phyloP scores from a whole-genome alignment of 2,329 filamentous ascomycete species.

The Cytospora chrysosperma region DNA sequence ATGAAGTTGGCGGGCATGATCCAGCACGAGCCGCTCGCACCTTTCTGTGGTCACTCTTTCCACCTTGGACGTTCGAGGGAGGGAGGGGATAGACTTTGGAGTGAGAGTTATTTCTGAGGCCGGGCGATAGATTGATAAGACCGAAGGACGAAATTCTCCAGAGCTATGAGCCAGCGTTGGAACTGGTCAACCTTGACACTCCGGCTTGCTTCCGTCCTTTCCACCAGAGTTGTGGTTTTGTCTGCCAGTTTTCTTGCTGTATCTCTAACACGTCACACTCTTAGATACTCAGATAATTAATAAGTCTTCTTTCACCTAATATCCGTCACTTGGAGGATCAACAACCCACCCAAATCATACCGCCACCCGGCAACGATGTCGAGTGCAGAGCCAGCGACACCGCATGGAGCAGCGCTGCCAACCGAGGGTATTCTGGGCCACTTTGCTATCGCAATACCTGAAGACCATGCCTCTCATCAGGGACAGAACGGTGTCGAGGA shows the following conservation, averaged over 20 bases:
- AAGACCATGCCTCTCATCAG: neutral
- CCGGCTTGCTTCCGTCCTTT: neutral
- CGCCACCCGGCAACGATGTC: neutral
- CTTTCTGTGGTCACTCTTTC: neutral
- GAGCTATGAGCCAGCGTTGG: too few species aligned
- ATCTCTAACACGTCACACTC: neutral
- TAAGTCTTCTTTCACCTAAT: neutral
- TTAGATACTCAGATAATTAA: neutral
- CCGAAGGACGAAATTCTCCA: too few species aligned
- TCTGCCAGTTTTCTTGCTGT: neutral
- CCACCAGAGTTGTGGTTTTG: neutral
- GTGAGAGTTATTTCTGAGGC: too few species aligned
- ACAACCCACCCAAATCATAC: too few species aligned
- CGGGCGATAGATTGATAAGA: too few species aligned
- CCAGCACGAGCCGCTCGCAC: neutral
- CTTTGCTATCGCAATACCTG: neutral
- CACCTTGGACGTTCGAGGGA: too few species aligned
- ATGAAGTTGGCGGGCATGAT: neutral
- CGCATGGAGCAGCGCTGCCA: neutral
- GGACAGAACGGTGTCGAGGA: neutral
- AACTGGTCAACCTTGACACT: neutral
- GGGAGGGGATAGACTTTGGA: too few species aligned
- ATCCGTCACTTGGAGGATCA: neutral
- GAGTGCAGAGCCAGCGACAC: neutral
- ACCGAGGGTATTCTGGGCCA: neutral